These are phyloP conservation scores for Aspergillus campestris DNA, from an alignment of 495 filamentous ascomycete genomes.

Conservation along the genomic window DNA sequence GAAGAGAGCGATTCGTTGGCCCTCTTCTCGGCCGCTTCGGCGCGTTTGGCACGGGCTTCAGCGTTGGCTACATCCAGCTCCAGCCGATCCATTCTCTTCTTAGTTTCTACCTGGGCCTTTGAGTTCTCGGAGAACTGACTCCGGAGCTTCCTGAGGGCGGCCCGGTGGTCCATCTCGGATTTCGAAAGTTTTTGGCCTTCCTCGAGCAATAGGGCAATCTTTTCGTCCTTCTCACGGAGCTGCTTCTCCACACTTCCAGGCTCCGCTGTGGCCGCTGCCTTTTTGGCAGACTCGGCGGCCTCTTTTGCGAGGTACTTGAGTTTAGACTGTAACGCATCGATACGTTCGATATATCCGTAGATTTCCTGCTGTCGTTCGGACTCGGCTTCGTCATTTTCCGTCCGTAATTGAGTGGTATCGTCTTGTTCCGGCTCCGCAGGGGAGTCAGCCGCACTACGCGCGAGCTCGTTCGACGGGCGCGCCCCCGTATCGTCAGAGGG, in stretches of 20 bases:
- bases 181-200: conserved; percentile 87
- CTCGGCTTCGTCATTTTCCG: conserved; percentile 52
- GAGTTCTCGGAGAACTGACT: conserved; percentile 53
- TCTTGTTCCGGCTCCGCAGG: conserved; percentile 15
- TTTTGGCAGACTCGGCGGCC: conserved; percentile 61
- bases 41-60: conserved; percentile 52
- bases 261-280: conserved; percentile 50
- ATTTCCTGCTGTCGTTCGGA: conserved; percentile 68
- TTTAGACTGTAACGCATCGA: conserved; percentile 87
- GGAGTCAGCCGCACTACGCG: conserved; percentile 4
- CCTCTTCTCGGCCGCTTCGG: conserved; percentile 58
- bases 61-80: conserved; percentile 52
- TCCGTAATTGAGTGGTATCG: conserved; percentile 37
- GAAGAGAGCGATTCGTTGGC: conserved; percentile 55
- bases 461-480: conserved; percentile 8
- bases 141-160: conserved; percentile 75
- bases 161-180: conserved; percentile 74
- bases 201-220: conserved; percentile 80
- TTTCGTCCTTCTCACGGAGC: conserved; percentile 80
- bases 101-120: conserved; percentile 35
- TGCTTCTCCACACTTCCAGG: conserved; percentile 63
- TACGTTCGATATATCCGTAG: conserved; percentile 75
- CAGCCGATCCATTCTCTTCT: conserved; percentile 54
- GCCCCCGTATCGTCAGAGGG: conserved; percentile 2
- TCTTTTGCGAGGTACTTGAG: conserved; percentile 78